These are phyloP conservation scores for Globisporangium paroecandrum DNA, from an alignment of 352 stramenopile genomes.

Conservation along the genomic window DNA sequence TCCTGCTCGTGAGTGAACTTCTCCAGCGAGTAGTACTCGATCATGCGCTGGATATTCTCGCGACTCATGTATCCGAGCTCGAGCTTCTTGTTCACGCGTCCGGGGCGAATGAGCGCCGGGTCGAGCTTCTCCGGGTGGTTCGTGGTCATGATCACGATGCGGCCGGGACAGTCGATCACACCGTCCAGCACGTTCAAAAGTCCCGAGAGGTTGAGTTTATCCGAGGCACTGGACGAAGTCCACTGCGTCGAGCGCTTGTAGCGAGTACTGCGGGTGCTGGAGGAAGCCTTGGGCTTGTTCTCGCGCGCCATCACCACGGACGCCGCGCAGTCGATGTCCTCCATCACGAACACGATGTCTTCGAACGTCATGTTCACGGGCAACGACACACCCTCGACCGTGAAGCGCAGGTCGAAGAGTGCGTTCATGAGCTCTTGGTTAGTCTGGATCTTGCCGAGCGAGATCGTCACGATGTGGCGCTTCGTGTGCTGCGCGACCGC, in stretches of 20 bases:
- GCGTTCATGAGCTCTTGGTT: conserved; percentile 82
- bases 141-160: conserved; percentile 92
- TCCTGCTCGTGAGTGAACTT: conserved; percentile 27
- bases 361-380: conserved; percentile 70
- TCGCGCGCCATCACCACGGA: conserved; percentile 61
- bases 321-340: conserved; percentile 84
- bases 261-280: background rate
- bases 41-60: conserved; percentile 47
- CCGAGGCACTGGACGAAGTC: conserved; percentile 24
- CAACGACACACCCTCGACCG: conserved; percentile 54
- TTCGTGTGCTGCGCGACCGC: conserved; percentile 76
- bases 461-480: conserved; percentile 76
- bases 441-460: conserved; percentile 70
- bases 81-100: conserved; percentile 88
- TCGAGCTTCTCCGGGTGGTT: conserved; percentile 94
- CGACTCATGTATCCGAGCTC: conserved; percentile 57
- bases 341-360: conserved; percentile 90
- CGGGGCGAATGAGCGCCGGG: conserved; percentile 86
- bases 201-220: conserved; percentile 79
- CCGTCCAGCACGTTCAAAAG: conserved; percentile 91
- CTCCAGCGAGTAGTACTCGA: conserved; percentile 65
- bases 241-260: conserved; percentile 8
- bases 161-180: conserved; percentile 83
- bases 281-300: conserved; percentile 4
- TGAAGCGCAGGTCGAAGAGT: conserved; percentile 78